Percentiles rank a stretch among this genome's conserved stretches.
Evolutionary conservation across 2,329 filamentous ascomycete genomes (phyloP).

Genomic region (Trichoderma asperellum): DNA sequence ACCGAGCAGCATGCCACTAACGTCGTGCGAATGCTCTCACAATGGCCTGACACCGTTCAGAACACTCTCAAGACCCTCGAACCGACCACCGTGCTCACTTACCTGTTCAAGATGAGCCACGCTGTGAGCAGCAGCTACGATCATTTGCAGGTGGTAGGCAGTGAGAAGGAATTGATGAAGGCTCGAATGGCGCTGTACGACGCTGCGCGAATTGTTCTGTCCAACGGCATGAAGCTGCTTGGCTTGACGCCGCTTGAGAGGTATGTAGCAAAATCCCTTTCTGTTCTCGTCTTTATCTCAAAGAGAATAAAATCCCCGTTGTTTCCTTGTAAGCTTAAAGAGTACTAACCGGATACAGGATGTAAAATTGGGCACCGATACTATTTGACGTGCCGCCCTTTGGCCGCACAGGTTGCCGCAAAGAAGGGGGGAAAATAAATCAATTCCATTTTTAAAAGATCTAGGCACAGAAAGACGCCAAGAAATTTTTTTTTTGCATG

Average conservation of each 20-base stretch:
- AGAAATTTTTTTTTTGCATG: no score
- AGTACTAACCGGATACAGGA: constrained; percentile 11
- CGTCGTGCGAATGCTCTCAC: constrained; percentile 74
- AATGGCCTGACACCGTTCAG: constrained; percentile 83
- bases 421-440: background rate
- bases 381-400: constrained; percentile 7
- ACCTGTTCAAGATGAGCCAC: constrained; percentile 88
- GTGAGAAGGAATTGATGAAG: constrained; percentile 69
- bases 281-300: background rate
- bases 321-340: background rate
- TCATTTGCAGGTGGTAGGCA: constrained; percentile 79
- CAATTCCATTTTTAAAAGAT: constrained; percentile 8
- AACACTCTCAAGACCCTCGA: constrained; percentile 86
- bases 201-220: constrained; percentile 72
- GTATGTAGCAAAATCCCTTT: constrained; percentile 32
- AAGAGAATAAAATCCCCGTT: background rate
- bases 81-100: constrained; percentile 58
- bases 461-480: constrained; percentile 2
- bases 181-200: constrained; percentile 76
- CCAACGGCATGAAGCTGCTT: constrained; percentile 81
- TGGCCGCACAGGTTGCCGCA: constrained; percentile 16
- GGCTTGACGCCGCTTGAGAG: constrained; percentile 76
- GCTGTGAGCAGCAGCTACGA: constrained; percentile 80
- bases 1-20: constrained; percentile 73
- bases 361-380: constrained; percentile 13